Evolutionary conservation across 345 rosid species (phyloP), one percentile per base, ranked within the genome.

Genomic region (Citropsis articulata): DNA sequence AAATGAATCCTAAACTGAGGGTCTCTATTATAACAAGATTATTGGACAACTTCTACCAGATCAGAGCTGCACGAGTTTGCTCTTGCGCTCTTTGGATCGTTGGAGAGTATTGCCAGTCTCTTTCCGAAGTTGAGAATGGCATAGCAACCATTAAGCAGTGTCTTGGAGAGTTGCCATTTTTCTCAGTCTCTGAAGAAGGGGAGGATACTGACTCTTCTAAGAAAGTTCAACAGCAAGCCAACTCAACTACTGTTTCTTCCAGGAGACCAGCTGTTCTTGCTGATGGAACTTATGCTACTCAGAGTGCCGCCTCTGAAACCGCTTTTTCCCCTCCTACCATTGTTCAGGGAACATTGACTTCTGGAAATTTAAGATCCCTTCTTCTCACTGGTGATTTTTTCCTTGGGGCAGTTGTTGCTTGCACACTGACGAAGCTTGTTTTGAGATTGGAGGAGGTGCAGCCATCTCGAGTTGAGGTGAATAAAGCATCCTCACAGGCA

Each of bases 371-470:
- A 85, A 88, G 99, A 84, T 93, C 97, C 45, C 92, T 94, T 84
- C 88, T 96, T 57, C 94, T 96, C 61, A 88, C 92, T 30, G 99
- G 99, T 33, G 99, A 96, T 76, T 96, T 96, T 84, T 96, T 94
- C 91, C 97, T 96, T 7, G 99, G 97, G 80, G 94, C 99, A n/a
- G 97, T 96, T 82, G 97, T 96, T 75, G 92, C 95, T 19, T 92
- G 98, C 89, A 90, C 98, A 10, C 82, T 94, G 80, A 88, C 98
- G 22, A 96, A 96, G 88, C 98, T 96, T 78, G 84, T 94, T 76
- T 85, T 96, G 85, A 91, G 99, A 85, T 84, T 92, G 87, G 95
- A 96, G 77, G 99, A 94, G 87, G 98, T 96, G 72, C 99, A 94
- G 83, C 75, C 97, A 22, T 88, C 93, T 67, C 91, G 86, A 74